Percentiles rank a stretch among this genome's conserved stretches.
These are phyloP conservation scores for Leccinum imitatum DNA, from an alignment of 768 basidiomycete genomes.

Conservation along the genomic window DNA sequence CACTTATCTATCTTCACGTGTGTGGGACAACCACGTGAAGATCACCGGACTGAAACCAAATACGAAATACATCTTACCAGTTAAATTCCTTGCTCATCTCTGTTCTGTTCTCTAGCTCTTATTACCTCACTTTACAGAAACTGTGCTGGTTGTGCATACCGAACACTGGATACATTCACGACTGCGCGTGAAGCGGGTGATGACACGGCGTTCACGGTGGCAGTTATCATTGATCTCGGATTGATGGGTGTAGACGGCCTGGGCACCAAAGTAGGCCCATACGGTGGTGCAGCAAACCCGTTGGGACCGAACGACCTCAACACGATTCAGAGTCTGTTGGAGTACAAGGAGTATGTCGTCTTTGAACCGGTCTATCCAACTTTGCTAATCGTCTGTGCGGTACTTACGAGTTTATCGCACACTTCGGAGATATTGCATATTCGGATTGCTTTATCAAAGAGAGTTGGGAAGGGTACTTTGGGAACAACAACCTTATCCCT, in stretches of 20 bases:
- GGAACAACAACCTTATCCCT: conserved; percentile 25
- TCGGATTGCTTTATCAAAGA: conserved; percentile 31
- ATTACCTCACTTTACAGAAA: conserved; percentile 13
- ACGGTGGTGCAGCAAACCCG: conserved; percentile 21
- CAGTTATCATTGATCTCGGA: conserved; percentile 29
- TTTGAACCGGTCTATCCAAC: neutral
- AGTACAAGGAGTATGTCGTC: conserved; percentile 27
- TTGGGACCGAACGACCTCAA: conserved; percentile 29
- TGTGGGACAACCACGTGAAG: conserved; percentile 30
- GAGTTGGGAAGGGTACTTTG: conserved; percentile 33
- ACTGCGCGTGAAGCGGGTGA: conserved; percentile 24
- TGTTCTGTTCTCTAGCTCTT: neutral
- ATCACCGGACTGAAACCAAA: conserved; percentile 25
- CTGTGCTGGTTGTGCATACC: conserved; percentile 28
- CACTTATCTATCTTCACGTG: conserved; percentile 27
- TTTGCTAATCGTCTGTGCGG: conserved; percentile 11
- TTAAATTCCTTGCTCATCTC: conserved; percentile 2
- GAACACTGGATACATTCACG: conserved; percentile 24
- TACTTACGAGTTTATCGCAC: conserved; percentile 29
- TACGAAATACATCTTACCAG: conserved; percentile 27
- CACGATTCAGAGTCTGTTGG: conserved; percentile 30
- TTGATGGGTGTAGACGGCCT: conserved; percentile 31
- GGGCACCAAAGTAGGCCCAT: conserved; percentile 30
- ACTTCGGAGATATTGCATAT: conserved; percentile 28
- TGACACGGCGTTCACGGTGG: conserved; percentile 21